Conservation (phyloP, 805 yeast species). For the Wickerhamiella allomyrinae region DNA sequence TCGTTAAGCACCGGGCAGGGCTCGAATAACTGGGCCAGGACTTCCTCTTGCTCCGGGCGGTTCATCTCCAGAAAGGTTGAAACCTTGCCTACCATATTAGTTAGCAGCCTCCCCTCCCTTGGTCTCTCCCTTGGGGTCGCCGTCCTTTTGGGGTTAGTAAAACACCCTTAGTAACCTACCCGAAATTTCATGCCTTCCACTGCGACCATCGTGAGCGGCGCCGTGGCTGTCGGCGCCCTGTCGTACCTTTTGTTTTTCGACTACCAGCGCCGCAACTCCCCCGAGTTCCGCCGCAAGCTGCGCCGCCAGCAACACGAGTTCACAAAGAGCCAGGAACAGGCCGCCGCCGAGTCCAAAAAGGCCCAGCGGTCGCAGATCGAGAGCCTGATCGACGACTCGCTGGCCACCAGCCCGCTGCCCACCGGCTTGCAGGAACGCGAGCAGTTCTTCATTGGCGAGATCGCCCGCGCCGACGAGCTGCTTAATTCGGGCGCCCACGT, state of each 20-base stretch:
- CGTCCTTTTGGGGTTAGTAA: not conserved
- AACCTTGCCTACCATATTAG: no score
- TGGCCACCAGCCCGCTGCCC: conserved; percentile 65
- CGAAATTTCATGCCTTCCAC: conserved; percentile 22
- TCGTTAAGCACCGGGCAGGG: conserved; percentile 38
- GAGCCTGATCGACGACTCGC: conserved; percentile 46
- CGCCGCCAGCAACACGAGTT: conserved; percentile 50
- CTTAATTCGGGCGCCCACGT: conserved; percentile 43
- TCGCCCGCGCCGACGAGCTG: conserved; percentile 73
- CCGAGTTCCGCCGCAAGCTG: conserved; percentile 68
- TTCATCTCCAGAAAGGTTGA: no score
- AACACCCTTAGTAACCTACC: not conserved
- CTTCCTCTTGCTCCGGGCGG: no score
- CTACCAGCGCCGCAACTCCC: conserved; percentile 70
- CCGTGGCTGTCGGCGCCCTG: conserved; percentile 22
- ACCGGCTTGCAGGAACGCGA: conserved; percentile 54
- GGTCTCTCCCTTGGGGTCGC: not conserved
- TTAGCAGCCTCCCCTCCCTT: no score
- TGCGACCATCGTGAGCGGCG: conserved; percentile 20
- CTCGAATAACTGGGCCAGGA: conserved; percentile 48
- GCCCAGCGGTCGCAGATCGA: conserved; percentile 44
- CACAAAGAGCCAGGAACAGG: conserved; percentile 40
- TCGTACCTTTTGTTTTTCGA: conserved; percentile 79
- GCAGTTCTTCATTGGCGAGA: conserved; percentile 65
- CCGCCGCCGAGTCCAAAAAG: conserved; percentile 44